These are phyloP conservation scores for Vigna angularis DNA, from an alignment of 306 rosid species.

Conservation along the genomic window DNA sequence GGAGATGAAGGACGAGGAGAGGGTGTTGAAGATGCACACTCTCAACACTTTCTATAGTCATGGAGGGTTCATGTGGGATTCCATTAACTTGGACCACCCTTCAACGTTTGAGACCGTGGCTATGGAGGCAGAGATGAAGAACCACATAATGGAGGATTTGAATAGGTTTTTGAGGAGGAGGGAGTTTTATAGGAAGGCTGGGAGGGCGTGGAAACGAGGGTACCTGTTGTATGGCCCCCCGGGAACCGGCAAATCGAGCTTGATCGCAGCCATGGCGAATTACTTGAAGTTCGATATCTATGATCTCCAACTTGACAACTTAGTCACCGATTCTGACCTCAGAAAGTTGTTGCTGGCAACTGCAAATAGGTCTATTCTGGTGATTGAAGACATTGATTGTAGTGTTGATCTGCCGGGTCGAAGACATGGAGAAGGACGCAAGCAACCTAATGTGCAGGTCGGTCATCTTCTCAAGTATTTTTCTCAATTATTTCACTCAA, in stretches of 20 bases:
- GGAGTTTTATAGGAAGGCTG: constrained; percentile 68
- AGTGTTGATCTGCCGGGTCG: constrained; percentile 67
- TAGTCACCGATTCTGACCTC: constrained; percentile 62
- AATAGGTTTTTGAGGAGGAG: constrained; percentile 67
- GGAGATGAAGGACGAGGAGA: constrained; percentile 46
- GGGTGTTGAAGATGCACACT: constrained; percentile 67
- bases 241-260: constrained; percentile 81
- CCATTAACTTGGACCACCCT: constrained; percentile 74
- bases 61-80: constrained; percentile 56
- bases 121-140: constrained; percentile 57
- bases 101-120: constrained; percentile 72
- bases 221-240: constrained; percentile 70
- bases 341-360: constrained; percentile 63
- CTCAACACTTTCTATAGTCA: constrained; percentile 27
- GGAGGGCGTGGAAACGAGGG: constrained; percentile 50
- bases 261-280: constrained; percentile 82
- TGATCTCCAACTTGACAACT: constrained; percentile 65
- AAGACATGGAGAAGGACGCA: not conserved
- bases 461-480: not conserved
- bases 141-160: constrained; percentile 57
- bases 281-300: constrained; percentile 72
- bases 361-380: constrained; percentile 40
- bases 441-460: constrained; percentile 51
- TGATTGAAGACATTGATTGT: not conserved
- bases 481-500: too few relatives aligned